phyloP scores from a whole-genome alignment of 148 eudicot genomes.

The Rhododendron ovatum region DNA sequence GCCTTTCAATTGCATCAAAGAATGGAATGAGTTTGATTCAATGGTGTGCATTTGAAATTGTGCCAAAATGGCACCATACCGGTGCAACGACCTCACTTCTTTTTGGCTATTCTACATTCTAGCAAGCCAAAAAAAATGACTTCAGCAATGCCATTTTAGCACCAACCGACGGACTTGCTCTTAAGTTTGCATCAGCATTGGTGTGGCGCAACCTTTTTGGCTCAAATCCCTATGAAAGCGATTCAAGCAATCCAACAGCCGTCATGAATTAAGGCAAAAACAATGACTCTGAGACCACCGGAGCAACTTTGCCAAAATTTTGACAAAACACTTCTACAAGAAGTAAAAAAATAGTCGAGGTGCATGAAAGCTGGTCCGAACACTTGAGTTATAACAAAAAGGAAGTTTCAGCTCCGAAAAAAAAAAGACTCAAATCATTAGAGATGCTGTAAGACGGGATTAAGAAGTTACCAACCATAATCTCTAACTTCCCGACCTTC shows the following conservation, averaged over 20 bases:
- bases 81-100: neutral
- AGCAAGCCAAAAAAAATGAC: neutral
- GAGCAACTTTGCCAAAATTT: neutral
- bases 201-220: neutral
- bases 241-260: neutral
- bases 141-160: neutral
- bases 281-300: neutral
- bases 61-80: neutral
- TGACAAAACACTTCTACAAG: neutral
- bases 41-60: neutral
- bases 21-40: neutral
- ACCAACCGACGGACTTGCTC: neutral
- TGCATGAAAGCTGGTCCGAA: too few relatives aligned
- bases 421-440: neutral
- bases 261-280: neutral
- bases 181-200: neutral
- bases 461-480: slow-evolving; percentile 47
- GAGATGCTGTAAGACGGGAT: neutral
- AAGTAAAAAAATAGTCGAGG: neutral
- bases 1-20: neutral
- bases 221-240: neutral
- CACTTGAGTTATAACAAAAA: too few relatives aligned
- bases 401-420: neutral
- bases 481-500: slow-evolving; percentile 85
- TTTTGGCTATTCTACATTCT: neutral